Base-by-base conservation (phyloP, 768 basidiomycete species). In the Phylloporus rhodoxanthus region DNA sequence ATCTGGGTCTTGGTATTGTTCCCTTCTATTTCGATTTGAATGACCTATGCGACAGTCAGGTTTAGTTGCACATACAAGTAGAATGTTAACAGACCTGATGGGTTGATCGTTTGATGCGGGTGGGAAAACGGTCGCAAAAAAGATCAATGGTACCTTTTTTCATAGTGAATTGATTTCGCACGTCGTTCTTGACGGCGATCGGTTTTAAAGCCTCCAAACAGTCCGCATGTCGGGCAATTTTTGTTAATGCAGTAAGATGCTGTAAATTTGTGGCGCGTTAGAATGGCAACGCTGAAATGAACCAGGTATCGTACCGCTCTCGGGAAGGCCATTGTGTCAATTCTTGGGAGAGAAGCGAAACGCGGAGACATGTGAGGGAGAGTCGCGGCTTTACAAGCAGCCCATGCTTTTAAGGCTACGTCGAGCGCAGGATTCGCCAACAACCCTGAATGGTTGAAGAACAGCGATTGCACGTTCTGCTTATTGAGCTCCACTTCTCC, bases 191-290 rank as follows among this genome's bases (percentile, higher is more conserved):
- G 8, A 65, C 70, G 28, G 65, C 52, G 0, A 52, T 53, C 0
- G 83, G 79, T 54, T 81, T 81, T 48, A 72, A 53, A 15, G 74
- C 66, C 15, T 78, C 72, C 14, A 80, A 66, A 8, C 74, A 72
- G 13, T 75, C 70, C 2, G 72, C 63, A 40, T 79, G 72, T 5
- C 67, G 71, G 13, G 71, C 68, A 43, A 76, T 65, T 54, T 74
- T 81, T 1, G 75, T 67, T 2, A 84, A 58, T 17, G 73, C 68
- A 15, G 61, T 51, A 7, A 85, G 66, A 32, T 66, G 66, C 78
- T 75, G 57, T 8, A 38, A 28, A 36, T 23, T 25, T 13, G 36
- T 47, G 8, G 51, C 47, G 5, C 8, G 43, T 48, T 3, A 57
- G 45, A 28, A 6, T 1, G 19, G 30, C 15, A 21, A 17, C 1